Evolutionary conservation across 139 green algal species (phyloP).

Genomic region (Picochlorum sp.): DNA sequence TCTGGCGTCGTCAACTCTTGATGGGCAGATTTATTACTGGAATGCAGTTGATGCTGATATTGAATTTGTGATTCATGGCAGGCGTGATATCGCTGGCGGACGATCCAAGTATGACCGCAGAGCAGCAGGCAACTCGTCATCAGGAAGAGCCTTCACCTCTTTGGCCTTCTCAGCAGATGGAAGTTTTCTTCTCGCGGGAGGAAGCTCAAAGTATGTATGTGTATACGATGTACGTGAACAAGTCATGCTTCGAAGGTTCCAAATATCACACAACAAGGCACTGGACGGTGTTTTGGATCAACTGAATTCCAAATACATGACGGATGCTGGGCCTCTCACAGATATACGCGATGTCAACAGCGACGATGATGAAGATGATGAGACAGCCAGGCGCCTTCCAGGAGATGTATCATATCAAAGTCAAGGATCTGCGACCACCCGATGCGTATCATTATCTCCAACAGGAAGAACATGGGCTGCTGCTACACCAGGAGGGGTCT

Average conservation of each 20-base stretch:
- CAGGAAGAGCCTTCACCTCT: constrained; percentile 70
- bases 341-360: constrained; percentile 59
- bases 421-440: constrained; percentile 16
- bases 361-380: constrained; percentile 37
- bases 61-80: constrained; percentile 69
- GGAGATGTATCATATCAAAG: background rate
- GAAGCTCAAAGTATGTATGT: constrained; percentile 77
- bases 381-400: constrained; percentile 19
- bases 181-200: constrained; percentile 73
- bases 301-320: constrained; percentile 85
- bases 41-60: constrained; percentile 71
- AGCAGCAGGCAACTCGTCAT: constrained; percentile 51
- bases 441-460: constrained; percentile 72
- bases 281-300: constrained; percentile 89
- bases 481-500: constrained; percentile 83
- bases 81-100: constrained; percentile 80
- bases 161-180: constrained; percentile 87
- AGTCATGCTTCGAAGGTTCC: constrained; percentile 83
- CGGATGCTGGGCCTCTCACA: constrained; percentile 80
- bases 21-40: constrained; percentile 91
- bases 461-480: constrained; percentile 77
- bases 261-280: constrained; percentile 62
- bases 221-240: constrained; percentile 90
- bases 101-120: constrained; percentile 59
- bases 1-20: constrained; percentile 77